Evolutionary conservation across 345 rosid genomes (phyloP).

Genomic region (Syzygium oleosum): DNA sequence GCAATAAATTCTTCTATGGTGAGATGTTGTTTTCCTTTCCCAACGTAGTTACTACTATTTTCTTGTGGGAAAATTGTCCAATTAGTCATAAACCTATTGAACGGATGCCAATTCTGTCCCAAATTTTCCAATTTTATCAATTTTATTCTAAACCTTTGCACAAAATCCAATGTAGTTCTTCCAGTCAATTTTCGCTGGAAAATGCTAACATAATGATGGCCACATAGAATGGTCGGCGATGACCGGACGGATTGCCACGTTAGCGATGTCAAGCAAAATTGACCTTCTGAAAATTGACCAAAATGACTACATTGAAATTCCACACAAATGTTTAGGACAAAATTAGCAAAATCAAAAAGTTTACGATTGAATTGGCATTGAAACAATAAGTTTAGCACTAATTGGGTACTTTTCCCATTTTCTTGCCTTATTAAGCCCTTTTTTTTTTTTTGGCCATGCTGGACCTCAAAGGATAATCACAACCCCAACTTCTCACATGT

Average conservation of each 20-base stretch:
- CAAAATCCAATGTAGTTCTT: neutral
- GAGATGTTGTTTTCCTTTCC: neutral
- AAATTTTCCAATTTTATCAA: neutral
- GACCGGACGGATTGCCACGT: fast-evolving
- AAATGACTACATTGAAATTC: neutral
- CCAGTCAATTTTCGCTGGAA: fast-evolving
- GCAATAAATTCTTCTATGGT: neutral
- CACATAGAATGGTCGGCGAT: neutral
- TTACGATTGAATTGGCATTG: neutral
- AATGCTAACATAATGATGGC: neutral
- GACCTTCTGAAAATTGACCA: fast-evolving
- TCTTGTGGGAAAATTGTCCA: neutral
- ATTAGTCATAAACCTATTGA: neutral
- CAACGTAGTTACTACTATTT: neutral
- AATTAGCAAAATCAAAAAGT: neutral
- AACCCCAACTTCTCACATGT: neutral
- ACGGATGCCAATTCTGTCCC: neutral
- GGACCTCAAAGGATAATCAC: neutral
- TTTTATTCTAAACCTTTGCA: neutral
- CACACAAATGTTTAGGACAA: neutral
- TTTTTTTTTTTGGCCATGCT: neutral
- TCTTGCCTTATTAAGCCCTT: neutral
- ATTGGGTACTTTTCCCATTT: neutral
- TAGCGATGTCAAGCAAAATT: neutral
- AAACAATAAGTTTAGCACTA: neutral